Conservation (phyloP, 768 basidiomycete genomes). For the Boletus bicolor region DNA sequence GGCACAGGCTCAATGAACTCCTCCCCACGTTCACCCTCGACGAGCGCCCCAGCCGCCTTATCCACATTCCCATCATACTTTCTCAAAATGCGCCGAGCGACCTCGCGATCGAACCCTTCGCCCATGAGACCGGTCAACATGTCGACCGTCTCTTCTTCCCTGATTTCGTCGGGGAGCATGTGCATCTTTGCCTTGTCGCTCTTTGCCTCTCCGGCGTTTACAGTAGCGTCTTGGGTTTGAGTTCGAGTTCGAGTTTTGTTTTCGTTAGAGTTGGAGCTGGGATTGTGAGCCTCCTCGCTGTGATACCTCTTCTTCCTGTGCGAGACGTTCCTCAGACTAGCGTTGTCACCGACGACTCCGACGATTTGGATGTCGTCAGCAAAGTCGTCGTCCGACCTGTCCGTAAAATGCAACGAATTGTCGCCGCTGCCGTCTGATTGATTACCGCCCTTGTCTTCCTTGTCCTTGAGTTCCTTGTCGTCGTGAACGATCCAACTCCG, state of each 20-base stretch:
- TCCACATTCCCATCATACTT: constrained; percentile 59
- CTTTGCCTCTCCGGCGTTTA: too few species aligned
- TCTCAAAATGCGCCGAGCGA: constrained; percentile 53
- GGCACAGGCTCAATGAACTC: constrained; percentile 7
- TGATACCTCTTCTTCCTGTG: not conserved
- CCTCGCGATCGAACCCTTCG: constrained; percentile 39
- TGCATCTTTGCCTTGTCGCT: constrained; percentile 14
- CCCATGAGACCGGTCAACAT: constrained; percentile 39
- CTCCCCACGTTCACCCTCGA: constrained; percentile 50
- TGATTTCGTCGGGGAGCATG: constrained; percentile 17
- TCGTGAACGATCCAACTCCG: constrained; percentile 13
- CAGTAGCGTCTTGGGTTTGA: not conserved
- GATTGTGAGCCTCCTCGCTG: too few species aligned
- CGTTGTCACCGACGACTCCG: not conserved
- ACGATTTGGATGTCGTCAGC: not conserved
- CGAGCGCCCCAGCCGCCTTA: constrained; percentile 52
- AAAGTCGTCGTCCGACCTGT: constrained; percentile 16
- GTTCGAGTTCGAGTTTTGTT: not conserved
- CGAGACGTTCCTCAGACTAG: not conserved
- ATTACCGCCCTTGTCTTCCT: not conserved
- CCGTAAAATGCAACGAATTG: constrained; percentile 15
- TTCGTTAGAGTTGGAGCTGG: not conserved
- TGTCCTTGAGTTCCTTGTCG: not conserved
- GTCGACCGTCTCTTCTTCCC: constrained; percentile 34
- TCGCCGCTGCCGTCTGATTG: constrained; percentile 5